Evolutionary conservation across 2,329 filamentous ascomycete genomes (phyloP), one percentile per base, ranked within the genome.

Genomic region (Knufia petricola): DNA sequence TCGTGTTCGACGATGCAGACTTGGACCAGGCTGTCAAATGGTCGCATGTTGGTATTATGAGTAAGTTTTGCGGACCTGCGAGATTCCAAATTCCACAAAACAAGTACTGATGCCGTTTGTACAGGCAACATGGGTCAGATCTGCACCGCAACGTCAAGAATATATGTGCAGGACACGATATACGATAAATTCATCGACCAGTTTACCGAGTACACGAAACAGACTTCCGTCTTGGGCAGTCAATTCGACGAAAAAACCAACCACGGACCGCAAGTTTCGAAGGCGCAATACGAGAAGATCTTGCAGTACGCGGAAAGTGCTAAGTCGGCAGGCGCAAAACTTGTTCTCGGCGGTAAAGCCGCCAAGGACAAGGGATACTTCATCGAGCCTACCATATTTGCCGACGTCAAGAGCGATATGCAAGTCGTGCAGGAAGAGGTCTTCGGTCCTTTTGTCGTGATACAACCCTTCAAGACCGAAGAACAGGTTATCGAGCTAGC

Each of bases 81-180:
- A n/a, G n/a, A n/a, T n/a, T n/a, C n/a, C n/a, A n/a, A n/a, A n/a
- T n/a, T n/a, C n/a, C n/a, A n/a, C n/a, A n/a, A n/a, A n/a, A n/a
- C n/a, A n/a, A n/a, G n/a, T n/a, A n/a, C n/a, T n/a, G n/a, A n/a
- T n/a, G n/a, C n/a, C n/a, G n/a, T n/a, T n/a, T n/a, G n/a, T n/a
- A n/a, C n/a, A n/a, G n/a, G n/a, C n/a, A n/a, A 79, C 62, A 71
- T 74, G 57, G 77, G 77, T 28, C 75, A 81, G 55, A 73, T 79
- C 21, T 81, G 77, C 63, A 78, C 75, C 1, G 75, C 77, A 0
- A 79, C 75, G 0, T 77, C 74, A 1, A 66, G 77, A 8, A 72
- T 81, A 23, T 61, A 76, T 9, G 77, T 80, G 0, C 75, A 81
- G 52, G 70, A 74, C 43, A 66, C 67, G 13, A 68, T 80, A 19